These are phyloP conservation scores for Meripilus lineatus DNA, from an alignment of 1,284 basidiomycete species.

Conservation along the genomic window DNA sequence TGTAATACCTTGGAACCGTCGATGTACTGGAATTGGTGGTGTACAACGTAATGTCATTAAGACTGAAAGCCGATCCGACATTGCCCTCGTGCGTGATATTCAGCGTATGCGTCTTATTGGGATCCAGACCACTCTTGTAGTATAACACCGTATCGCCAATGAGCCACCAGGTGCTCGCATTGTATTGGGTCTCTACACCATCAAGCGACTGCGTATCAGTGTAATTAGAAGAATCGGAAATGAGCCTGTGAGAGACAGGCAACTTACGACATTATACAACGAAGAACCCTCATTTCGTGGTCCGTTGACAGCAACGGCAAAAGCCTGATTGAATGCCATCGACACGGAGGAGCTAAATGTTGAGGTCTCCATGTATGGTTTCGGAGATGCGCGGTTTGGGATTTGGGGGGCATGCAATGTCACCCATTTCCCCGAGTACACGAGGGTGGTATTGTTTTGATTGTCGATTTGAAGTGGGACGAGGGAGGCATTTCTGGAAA, in stretches of 20 bases:
- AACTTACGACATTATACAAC: slow-evolving; percentile 25
- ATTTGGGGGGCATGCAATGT: neutral
- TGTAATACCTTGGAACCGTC: no score
- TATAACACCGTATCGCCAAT: slow-evolving; percentile 30
- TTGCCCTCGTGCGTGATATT: neutral
- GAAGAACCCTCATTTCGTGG: slow-evolving; percentile 18
- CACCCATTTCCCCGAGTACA: neutral
- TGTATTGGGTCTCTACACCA: slow-evolving; percentile 21
- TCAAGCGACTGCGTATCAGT: no score
- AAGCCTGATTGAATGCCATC: neutral
- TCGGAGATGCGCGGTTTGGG: neutral
- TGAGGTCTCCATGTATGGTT: neutral
- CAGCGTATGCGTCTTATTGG: slow-evolving; percentile 20
- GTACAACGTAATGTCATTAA: neutral
- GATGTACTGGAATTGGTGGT: no score
- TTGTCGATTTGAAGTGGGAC: neutral
- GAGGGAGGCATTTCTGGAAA: no score
- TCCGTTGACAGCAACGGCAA: neutral
- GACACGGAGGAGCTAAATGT: neutral
- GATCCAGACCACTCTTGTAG: slow-evolving; percentile 30
- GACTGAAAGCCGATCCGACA: neutral
- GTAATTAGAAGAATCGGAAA: no score
- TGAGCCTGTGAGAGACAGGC: no score
- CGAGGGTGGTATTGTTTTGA: neutral
- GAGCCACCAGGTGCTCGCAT: slow-evolving; percentile 29